Base-by-base conservation (phyloP, 1,139 yeast genomes). In the Protomyces arabidopsidicola region DNA sequence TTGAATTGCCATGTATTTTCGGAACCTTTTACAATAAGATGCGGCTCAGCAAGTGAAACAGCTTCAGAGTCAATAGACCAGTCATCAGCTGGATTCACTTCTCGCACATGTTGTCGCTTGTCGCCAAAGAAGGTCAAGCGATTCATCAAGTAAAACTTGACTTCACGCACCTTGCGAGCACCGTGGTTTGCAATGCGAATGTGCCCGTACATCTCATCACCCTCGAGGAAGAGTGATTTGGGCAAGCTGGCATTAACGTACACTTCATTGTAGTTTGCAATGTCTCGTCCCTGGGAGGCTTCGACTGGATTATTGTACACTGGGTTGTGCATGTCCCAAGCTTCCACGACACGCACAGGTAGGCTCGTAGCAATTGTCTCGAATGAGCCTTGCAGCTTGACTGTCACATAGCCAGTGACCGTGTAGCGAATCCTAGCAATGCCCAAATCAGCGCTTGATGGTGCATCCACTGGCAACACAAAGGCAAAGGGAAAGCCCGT, bases 311-410 rank as follows among this genome's bases (percentile, higher is more conserved):
- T 31, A 22, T 38, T 27, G 55, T 65, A 65, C 16, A 42, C 55
- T 20, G 67, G 61, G 45, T 55, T 56, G 54, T 62, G 57, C n/a
- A 65, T 56, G 48, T 65, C 67, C 67, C 67, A 65, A 1, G 67
- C 67, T 38, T 65, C 67, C 1, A 65, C 67, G 3, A 65, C 64
- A n/a, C 65, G 55, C 6, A 65, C 63, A 6, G 56, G 50, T 0
- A 45, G 31, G 20, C 53, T 58, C 18, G 55, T 55, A n/a, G 65
- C 60, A 8, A 65, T 39, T 8, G 42, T 57, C 31, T 65, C 65
- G 10, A 45, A 51, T 2, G 55, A 53, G 3, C 67, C 67, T 10
- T 50, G 55, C 9, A 63, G 64, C 35, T 62, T 59, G 45, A 65
- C 55, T 16, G 56, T 65, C 2, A 61, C 65, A 22, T 65, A 65